Base-by-base conservation (phyloP, 768 basidiomycete species). In the Tylopilus sp. region DNA sequence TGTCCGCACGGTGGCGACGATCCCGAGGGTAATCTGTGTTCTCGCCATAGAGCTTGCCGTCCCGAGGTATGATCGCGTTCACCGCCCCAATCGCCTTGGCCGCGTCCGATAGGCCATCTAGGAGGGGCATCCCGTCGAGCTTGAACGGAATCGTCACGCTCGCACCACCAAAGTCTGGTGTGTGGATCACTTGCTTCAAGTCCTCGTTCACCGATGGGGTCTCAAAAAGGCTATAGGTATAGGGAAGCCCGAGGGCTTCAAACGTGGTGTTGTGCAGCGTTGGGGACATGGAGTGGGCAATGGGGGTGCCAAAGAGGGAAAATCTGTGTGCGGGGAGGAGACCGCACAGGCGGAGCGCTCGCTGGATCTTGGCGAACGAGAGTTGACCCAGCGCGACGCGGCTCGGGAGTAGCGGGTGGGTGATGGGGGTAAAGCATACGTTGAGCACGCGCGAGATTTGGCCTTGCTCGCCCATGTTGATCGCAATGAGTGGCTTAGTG, bases 121-220 rank as follows among this genome's bases (percentile, higher is more conserved):
- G 80, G 6, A 89, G 74, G 1, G 88, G 83, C 44, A 98, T 92
- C 57, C 98, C 78, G 55, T 92, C 89, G 34, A 96, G 75, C 72
- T 99, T 99, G 77, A 87, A 86, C 2, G 97, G 97, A 58, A 98
- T 98, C 19, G 97, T 99, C 25, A 98, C 93, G 6, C 90, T 92
- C 16, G 94, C 97, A 0, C 97, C 97, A 8, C 97, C 96, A 66
- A 98, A 98, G 42, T 85, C 82, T 2, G 82, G 78, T 4, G 80
- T 73, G 1, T 75, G 69, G 19, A 98, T 76, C 3, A 84, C 77
- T 3, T 77, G 71, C 65, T 80, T 81, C 62, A 96, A 76, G 57
- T 81, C 78, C 14, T 85, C 80, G 36, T 83, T 81, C 6, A 95
- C 80, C 7, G 76, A 68, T 6, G 74, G 65, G 0, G 89, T 88